Evolutionary conservation across 2,329 filamentous ascomycete genomes (phyloP), one percentile per base, ranked within the genome.

Genomic region (Knufia fluminis): DNA sequence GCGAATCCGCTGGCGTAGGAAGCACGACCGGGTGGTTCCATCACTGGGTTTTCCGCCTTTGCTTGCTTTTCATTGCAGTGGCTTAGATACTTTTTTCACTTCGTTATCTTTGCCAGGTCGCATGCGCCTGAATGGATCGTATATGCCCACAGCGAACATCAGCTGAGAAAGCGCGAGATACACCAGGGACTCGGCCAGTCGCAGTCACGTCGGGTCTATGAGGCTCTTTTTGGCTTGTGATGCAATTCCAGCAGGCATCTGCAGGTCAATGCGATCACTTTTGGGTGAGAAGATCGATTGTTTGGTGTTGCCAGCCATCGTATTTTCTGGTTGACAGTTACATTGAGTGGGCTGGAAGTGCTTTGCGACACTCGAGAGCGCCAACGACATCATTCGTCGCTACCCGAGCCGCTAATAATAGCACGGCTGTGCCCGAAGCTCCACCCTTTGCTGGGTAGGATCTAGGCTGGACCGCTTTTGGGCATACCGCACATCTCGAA

Each of bases 271-370:
- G 45, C n/a, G 16, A 33, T 9, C n/a, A 8, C 14, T 9, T 19
- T 24, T 6, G 19, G 24, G 12, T 26, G 33, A 17, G 16, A 26
- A 20, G 4, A 20, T 9, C 23, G 35, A 19, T 9, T 16, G 12
- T 10, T n/a, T 12, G 7, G n/a, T n/a, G 7, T 17, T 26, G 33
- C 45, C 45, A 48, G 45, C 45, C 45, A 48, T 48, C 45, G 45
- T 48, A 20, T 48, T 48, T 48, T 48, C 45, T 36, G 44, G 4
- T 38, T 26, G 33, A 38, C 32, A 26, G 14, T 3, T 35, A 9
- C 24, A 39, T 19, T 20, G 36, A 24, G 32, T 39, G 33, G 45
- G 45, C 45, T 39, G 45, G 45, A 40, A 48, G 20, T 40, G 45
- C 33, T 31, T 28, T 20, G 31, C 28, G 22, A 35, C 45, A 19